phyloP scores from a whole-genome alignment of 148 eudicot genomes.

The Nepenthes mirabilis region DNA sequence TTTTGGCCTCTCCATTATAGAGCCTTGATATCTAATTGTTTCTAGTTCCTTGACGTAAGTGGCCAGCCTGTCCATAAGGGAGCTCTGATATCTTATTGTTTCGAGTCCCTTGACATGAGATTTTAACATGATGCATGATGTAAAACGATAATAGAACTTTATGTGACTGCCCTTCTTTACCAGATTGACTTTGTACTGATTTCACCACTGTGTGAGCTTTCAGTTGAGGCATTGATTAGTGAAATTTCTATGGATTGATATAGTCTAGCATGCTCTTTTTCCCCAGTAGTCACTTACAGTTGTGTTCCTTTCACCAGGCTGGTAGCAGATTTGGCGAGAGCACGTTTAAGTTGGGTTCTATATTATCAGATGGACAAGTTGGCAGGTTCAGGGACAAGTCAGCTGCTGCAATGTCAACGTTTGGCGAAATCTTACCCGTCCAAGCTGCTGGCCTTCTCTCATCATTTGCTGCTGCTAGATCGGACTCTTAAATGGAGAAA shows the following conservation, averaged over 20 bases:
- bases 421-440: constrained; percentile 89
- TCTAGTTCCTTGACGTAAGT: too few species aligned
- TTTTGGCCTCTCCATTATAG: too few species aligned
- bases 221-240: too few species aligned
- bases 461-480: constrained; percentile 68
- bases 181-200: too few species aligned
- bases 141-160: too few species aligned
- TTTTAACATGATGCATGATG: not conserved
- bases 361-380: constrained; percentile 73
- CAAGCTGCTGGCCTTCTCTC: constrained; percentile 97
- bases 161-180: too few species aligned
- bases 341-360: constrained; percentile 82
- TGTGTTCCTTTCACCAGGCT: constrained; percentile 39
- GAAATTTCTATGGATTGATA: too few species aligned
- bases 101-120: not conserved
- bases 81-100: too few species aligned
- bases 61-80: too few species aligned
- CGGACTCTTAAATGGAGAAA: constrained; percentile 40
- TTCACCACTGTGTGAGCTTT: too few species aligned
- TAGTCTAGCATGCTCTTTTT: too few species aligned
- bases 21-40: too few species aligned
- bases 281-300: not conserved
- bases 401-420: constrained; percentile 43
- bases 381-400: constrained; percentile 63
- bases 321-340: constrained; percentile 97